Percentiles rank a stretch among this genome's conserved stretches.
These are phyloP conservation scores for Penicillium frequentans DNA, from an alignment of 2,329 filamentous ascomycete genomes.

Conservation along the genomic window DNA sequence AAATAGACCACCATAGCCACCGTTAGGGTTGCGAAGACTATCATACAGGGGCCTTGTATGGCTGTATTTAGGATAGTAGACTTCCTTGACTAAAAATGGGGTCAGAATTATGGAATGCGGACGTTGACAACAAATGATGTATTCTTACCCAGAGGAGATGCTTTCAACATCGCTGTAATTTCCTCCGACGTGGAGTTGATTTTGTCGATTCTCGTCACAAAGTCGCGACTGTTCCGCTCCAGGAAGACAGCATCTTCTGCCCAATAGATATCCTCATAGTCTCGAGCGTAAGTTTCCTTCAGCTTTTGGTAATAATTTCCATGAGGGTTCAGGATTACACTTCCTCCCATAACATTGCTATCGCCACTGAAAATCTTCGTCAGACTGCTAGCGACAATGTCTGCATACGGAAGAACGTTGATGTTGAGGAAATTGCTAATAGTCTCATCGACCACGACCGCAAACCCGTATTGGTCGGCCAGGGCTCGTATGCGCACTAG, in stretches of 20 bases:
- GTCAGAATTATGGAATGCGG: neutral
- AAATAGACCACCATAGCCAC: conserved; percentile 86
- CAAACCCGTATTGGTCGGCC: conserved; percentile 82
- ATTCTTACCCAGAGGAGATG: conserved; percentile 53
- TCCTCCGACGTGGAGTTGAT: conserved; percentile 84
- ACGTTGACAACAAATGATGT: neutral
- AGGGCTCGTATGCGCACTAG: conserved; percentile 75
- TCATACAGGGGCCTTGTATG: conserved; percentile 74
- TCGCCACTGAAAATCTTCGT: conserved; percentile 98
- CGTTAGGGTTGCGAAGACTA: conserved; percentile 67
- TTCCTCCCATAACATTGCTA: conserved; percentile 97
- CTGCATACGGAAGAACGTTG: conserved; percentile 83
- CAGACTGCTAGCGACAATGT: conserved; percentile 89
- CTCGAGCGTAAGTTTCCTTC: conserved; percentile 62
- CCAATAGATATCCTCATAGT: conserved; percentile 91
- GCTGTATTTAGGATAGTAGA: conserved; percentile 86
- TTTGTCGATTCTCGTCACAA: conserved; percentile 75
- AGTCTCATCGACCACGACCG: conserved; percentile 90
- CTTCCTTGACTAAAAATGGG: conserved; percentile 61
- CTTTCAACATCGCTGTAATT: conserved; percentile 70
- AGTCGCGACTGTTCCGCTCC: conserved; percentile 94
- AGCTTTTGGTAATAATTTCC: conserved; percentile 68
- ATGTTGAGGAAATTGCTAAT: conserved; percentile 96
- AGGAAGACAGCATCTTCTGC: conserved; percentile 91
- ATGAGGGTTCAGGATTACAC: conserved; percentile 63